Conservation (phyloP, 768 basidiomycete genomes). For the Amanita pseudoporphyria region DNA sequence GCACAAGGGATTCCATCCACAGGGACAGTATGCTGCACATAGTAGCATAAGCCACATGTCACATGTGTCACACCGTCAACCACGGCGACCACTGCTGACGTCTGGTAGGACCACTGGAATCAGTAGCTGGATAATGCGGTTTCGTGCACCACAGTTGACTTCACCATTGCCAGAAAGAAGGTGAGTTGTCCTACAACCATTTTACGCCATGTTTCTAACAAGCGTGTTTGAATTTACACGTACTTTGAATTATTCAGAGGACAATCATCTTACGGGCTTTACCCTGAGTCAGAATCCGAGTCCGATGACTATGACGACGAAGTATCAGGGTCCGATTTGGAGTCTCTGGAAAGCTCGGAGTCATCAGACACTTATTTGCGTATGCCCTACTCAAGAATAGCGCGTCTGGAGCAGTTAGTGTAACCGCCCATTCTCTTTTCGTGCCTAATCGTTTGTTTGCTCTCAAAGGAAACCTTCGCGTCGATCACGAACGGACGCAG, state of each 20-base stretch:
- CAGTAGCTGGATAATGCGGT: too few relatives aligned
- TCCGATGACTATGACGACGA: constrained; percentile 16
- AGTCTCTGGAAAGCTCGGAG: constrained; percentile 15
- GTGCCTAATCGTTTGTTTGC: constrained; percentile 5
- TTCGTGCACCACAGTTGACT: constrained; percentile 40
- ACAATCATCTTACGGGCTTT: constrained; percentile 37
- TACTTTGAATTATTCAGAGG: constrained; percentile 12
- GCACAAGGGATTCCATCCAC: too few relatives aligned
- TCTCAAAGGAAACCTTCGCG: constrained; percentile 15
- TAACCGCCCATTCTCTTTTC: not conserved
- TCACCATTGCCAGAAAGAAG: constrained; percentile 39
- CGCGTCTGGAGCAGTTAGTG: constrained; percentile 19
- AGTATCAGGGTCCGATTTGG: constrained; percentile 18
- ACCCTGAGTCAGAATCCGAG: constrained; percentile 36
- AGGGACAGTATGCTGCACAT: too few relatives aligned
- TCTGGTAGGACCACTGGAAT: not conserved
- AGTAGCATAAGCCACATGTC: too few relatives aligned
- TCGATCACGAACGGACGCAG: constrained; percentile 30
- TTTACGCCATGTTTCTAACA: constrained; percentile 2
- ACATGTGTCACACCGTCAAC: not conserved
- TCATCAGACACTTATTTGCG: constrained; percentile 20
- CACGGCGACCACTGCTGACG: too few relatives aligned
- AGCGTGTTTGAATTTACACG: not conserved
- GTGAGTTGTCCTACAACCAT: constrained; percentile 14
- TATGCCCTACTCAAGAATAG: constrained; percentile 28